These are phyloP conservation scores for Amanita pallidorosea DNA, from an alignment of 768 basidiomycete species.

Conservation along the genomic window DNA sequence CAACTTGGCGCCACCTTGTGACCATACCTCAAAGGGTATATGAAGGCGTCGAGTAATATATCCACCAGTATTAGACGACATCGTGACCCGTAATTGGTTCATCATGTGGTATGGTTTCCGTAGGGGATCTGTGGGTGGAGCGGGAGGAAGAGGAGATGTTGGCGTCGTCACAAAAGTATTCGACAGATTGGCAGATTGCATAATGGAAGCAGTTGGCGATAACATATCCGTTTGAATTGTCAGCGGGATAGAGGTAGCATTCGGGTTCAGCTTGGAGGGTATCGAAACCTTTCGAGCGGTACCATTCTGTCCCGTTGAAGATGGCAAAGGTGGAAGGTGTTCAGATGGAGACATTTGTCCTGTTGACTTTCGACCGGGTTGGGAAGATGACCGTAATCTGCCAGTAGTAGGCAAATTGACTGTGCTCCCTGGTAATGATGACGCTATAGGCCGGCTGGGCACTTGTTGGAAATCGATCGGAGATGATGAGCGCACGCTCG, in stretches of 20 bases:
- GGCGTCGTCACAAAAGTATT: slow-evolving; percentile 63
- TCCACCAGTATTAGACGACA: slow-evolving; percentile 72
- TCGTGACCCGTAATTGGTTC: slow-evolving; percentile 67
- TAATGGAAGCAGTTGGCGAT: slow-evolving; percentile 21
- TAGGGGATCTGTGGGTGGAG: slow-evolving; percentile 59
- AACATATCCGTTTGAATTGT: slow-evolving; percentile 39
- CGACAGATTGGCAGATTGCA: slow-evolving; percentile 34
- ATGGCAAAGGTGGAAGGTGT: slow-evolving; percentile 43
- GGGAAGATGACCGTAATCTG: slow-evolving; percentile 63
- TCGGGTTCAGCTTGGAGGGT: slow-evolving; percentile 47
- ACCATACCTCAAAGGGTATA: slow-evolving; percentile 87
- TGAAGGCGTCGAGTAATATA: slow-evolving; percentile 81
- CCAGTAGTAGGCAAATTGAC: slow-evolving; percentile 22
- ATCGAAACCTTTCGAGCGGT: slow-evolving; percentile 50
- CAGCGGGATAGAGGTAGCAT: slow-evolving; percentile 33
- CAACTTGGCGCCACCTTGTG: slow-evolving; percentile 81
- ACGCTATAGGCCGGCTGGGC: slow-evolving; percentile 15
- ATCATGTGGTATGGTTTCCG: slow-evolving; percentile 90
- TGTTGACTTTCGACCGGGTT: slow-evolving; percentile 65
- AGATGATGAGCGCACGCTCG: slow-evolving; percentile 41
- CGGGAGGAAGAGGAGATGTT: slow-evolving; percentile 65
- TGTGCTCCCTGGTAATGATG: slow-evolving; percentile 33
- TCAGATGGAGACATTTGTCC: slow-evolving; percentile 44
- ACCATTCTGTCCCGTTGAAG: slow-evolving; percentile 23
- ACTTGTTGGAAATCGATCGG: slow-evolving; percentile 28